Base-by-base conservation (phyloP, 2,329 filamentous ascomycete species). In the Aspergillus fischeri region DNA sequence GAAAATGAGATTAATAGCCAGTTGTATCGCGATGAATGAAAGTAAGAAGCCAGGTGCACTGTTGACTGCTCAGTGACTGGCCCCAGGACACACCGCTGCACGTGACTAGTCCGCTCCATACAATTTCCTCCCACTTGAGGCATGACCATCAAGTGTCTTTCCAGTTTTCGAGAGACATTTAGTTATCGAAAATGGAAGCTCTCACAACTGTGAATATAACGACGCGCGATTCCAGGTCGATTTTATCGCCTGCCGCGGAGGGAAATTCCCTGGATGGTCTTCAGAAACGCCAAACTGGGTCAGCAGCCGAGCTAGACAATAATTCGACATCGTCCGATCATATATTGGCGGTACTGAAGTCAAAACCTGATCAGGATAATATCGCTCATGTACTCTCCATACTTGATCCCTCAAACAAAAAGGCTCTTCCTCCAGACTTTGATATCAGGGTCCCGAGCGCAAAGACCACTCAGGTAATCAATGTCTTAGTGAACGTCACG, bases 401-500 rank as follows among this genome's bases (percentile, higher is more conserved):
- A 38, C 63, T 80, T 44, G 74, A 77, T 56, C 71, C 73, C 14
- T 66, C 64, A 29, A 70, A 64, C 51, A 67, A 63, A 25, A 55
- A 57, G 5, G 50, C 49, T 45, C 25, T 64, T 14, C 51, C 69
- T 48, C 57, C 60, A 24, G 56, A 60, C 11, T 85, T 88, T 67
- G 82, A 83, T 63, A 80, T 93, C 51, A 78, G 80, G 48, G 72
- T 78, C 2, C 87, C 91, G 3, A 83, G 83, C 32, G 86, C 92
- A 1, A 77, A 85, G 59, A 84, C 86, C 56, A 86, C 91, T 21
- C 89, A 92, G 65, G 84, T 97, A 32, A 79, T 93, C 53, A 87
- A 92, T 67, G 77, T 84, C 3, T 76, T 99, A 38, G 85, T 95
- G 57, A 86, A 83, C 17, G 84, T 86, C 32, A 92, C 89, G 27